Base-by-base conservation (phyloP, 441 rosid species). In the Erodium moschatum region DNA sequence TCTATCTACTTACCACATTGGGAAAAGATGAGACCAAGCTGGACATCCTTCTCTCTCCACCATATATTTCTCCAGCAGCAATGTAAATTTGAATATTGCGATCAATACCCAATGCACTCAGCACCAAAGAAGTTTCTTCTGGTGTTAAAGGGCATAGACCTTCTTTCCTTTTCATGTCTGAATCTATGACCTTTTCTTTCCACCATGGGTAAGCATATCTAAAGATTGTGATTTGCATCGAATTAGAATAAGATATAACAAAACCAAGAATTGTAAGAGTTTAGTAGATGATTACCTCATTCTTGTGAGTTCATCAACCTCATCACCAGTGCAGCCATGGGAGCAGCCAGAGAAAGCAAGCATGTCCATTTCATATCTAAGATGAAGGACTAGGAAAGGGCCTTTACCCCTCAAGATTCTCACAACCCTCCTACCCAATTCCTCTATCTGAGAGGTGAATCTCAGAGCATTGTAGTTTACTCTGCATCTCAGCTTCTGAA, bases 191-290 rank as follows among this genome's bases (percentile, higher is more conserved):
- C 74, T 87, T 87, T 72, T 87, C 90, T 72, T 84, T 87, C 93
- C 93, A 87, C 90, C 89, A 87, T 6, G 90, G 90, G 75, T 86
- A 84, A 66, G 87, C 89, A 83, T 87, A 87, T 78, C 93, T 87
- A 70, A 54, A 16, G 60, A 58, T n/a, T 9, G 29, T 15, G 15
- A 69, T 48, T 61, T 56, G 1, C 5, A 19, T 64, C 56, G 2
- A 58, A 48, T 76, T 40, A 44, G 6, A 54, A 19, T 33, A 1
- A 5, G 7, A 12, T 60, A 69, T 62, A 60, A 67, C 15, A 10
- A 42, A 42, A 42, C n/a, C 7, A 42, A 11, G 48, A 2, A 10
- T 42, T 42, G 6, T 35, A 35, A 7, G 48, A 42, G 48, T 42
- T 42, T 11, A 8, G 48, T 42, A 8, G 3, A 42, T 42, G 10